Percentiles rank a stretch among this genome's conserved stretches.
These are phyloP conservation scores for Pestalotiopsis sp. DNA, from an alignment of 2,329 filamentous ascomycete genomes.

Conservation along the genomic window DNA sequence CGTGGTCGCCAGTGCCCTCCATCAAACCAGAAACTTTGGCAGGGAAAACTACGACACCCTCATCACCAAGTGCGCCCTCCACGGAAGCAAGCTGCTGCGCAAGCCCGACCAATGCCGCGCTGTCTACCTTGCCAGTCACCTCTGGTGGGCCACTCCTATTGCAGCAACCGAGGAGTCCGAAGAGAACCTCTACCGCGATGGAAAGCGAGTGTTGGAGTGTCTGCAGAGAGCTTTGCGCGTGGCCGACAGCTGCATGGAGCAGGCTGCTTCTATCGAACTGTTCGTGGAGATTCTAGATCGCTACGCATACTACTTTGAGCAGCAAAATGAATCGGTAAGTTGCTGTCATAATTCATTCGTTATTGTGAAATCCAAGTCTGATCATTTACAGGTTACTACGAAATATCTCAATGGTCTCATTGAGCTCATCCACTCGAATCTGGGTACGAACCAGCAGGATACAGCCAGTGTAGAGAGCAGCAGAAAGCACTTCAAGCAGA, in stretches of 20 bases:
- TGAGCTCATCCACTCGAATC: constrained; percentile 95
- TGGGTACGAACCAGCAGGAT: constrained; percentile 82
- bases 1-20: constrained; percentile 85
- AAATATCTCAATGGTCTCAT: constrained; percentile 98
- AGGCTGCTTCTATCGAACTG: constrained; percentile 92
- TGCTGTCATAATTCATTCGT: background rate
- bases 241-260: constrained; percentile 98
- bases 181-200: constrained; percentile 83
- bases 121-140: constrained; percentile 92
- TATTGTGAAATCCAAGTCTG: background rate
- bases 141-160: constrained; percentile 96
- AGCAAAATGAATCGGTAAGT: constrained; percentile 90
- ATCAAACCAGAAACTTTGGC: constrained; percentile 86
- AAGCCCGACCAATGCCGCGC: constrained; percentile 98
- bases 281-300: constrained; percentile 98
- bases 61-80: constrained; percentile 95
- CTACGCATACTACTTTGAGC: constrained; percentile 99
- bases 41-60: constrained; percentile 98
- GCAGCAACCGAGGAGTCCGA: constrained; percentile 78
- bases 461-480: constrained; percentile 84
- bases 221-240: constrained; percentile 93
- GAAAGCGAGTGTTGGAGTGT: constrained; percentile 95
- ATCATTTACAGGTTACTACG: constrained; percentile 69
- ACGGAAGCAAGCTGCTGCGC: constrained; percentile 94
- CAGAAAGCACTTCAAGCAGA: constrained; percentile 91